Base-by-base conservation (phyloP, 78 protist species). In the Fonticula alba region DNA sequence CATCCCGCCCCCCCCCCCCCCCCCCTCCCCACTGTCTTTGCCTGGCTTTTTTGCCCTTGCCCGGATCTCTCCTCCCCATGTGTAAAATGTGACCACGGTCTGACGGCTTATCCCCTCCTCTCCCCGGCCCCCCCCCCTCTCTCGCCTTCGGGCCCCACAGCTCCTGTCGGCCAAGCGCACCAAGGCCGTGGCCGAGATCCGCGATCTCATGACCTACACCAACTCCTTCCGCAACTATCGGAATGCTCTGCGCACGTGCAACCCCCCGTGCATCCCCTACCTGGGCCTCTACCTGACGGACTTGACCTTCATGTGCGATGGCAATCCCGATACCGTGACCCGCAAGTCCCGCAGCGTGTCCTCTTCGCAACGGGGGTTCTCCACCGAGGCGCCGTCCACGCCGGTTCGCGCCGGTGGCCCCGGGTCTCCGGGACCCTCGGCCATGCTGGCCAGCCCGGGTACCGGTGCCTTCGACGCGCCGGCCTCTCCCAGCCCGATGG, bases 181-280 rank as follows among this genome's bases (percentile, higher is more conserved):
- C n/a, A 50, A 43, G 41, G 20, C 29, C 35, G 7, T 10, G 37
- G 19, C 33, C 11, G 62, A 27, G 41, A 24, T 82, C 9, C 7
- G 63, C 27, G 62, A n/a, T 26, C 14, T 75, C 22, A 75, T 66
- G 65, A 27, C 71, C 24, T 13, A 41, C 33, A 31, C 53, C 41
- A 38, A 46, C 26, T 71, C 70, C 73, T 76, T 49, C 67, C 57
- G 67, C 33, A 37, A 62, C 37, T 68, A 66, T 31, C 58, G 76
- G 24, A 43, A 37, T 24, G 64, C 35, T 3, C 78, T 81, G 22
- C 60, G 63, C 37, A 35, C 58, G 35, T 54, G 43, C 13, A 70
- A 75, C 38, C 65, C 82, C 24, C 82, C 86, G n/a, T 72, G 79
- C 37, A 64, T 81, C 20, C 86, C 86, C 32, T 81, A 68, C 71